phyloP scores from a whole-genome alignment of 129 eudicot species.

The Artemisia annua region DNA sequence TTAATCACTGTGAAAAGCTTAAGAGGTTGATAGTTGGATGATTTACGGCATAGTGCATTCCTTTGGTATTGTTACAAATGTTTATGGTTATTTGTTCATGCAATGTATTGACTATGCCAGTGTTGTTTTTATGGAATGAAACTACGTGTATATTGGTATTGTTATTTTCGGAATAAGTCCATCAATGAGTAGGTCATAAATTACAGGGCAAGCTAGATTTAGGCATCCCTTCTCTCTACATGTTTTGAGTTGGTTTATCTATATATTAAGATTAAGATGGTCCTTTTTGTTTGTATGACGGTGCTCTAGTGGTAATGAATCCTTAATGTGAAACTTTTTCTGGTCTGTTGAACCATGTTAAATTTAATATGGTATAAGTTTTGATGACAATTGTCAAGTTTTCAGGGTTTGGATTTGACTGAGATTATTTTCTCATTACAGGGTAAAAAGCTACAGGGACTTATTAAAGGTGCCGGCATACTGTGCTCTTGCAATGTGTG shows the following conservation, averaged over 20 bases:
- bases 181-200: neutral
- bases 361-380: neutral
- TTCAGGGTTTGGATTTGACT: conserved; percentile 3
- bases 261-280: neutral
- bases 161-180: neutral
- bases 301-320: neutral
- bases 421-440: conserved; percentile 27
- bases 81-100: conserved; percentile 7
- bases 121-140: neutral
- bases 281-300: neutral
- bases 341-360: neutral
- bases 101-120: neutral
- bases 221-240: neutral
- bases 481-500: conserved; percentile 77
- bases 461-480: conserved; percentile 70
- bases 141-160: neutral
- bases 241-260: neutral
- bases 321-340: too few species aligned
- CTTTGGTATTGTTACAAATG: conserved; percentile 3
- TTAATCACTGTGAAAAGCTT: too few species aligned
- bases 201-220: neutral
- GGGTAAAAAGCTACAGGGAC: conserved; percentile 65
- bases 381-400: conserved; percentile 2
- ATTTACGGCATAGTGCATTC: conserved; percentile 2
- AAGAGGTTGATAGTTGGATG: neutral